Evolutionary conservation across 2,329 filamentous ascomycete genomes (phyloP).

Genomic region (Akanthomyces muscarius): DNA sequence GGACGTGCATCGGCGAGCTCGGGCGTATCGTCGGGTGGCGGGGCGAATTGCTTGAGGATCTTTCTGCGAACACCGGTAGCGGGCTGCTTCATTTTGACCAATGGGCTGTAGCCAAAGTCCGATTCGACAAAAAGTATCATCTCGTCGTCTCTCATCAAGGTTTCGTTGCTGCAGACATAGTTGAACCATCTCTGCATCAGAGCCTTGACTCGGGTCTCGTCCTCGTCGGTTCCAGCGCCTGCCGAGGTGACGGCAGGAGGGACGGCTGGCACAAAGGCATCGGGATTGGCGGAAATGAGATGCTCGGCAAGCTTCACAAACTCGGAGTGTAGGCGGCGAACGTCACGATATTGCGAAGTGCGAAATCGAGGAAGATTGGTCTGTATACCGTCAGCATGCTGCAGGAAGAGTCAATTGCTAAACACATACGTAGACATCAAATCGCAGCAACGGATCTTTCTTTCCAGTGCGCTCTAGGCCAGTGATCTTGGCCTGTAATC

Average conservation of each 20-base stretch:
- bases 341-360: constrained; percentile 96
- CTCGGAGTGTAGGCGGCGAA: constrained; percentile 90
- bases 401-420: background rate
- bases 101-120: constrained; percentile 95
- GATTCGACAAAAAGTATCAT: constrained; percentile 99
- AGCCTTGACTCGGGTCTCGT: constrained; percentile 83
- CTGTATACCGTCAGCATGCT: constrained; percentile 44
- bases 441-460: constrained; percentile 91
- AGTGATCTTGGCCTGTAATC: constrained; percentile 91
- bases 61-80: constrained; percentile 93
- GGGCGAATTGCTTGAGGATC: constrained; percentile 96
- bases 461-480: constrained; percentile 88
- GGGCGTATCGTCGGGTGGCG: constrained; percentile 93
- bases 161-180: constrained; percentile 84
- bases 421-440: constrained; percentile 81
- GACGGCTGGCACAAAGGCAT: constrained; percentile 89
- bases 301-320: constrained; percentile 96
- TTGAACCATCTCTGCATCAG: constrained; percentile 94
- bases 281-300: constrained; percentile 94
- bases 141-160: constrained; percentile 92
- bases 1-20: constrained; percentile 88
- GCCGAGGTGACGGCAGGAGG: constrained; percentile 93
- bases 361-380: constrained; percentile 98
- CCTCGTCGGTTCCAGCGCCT: constrained; percentile 92
- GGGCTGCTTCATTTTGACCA: constrained; percentile 92